These are phyloP conservation scores for Blastobotrys mokoenaii DNA, from an alignment of 805 yeast genomes.

Conservation along the genomic window DNA sequence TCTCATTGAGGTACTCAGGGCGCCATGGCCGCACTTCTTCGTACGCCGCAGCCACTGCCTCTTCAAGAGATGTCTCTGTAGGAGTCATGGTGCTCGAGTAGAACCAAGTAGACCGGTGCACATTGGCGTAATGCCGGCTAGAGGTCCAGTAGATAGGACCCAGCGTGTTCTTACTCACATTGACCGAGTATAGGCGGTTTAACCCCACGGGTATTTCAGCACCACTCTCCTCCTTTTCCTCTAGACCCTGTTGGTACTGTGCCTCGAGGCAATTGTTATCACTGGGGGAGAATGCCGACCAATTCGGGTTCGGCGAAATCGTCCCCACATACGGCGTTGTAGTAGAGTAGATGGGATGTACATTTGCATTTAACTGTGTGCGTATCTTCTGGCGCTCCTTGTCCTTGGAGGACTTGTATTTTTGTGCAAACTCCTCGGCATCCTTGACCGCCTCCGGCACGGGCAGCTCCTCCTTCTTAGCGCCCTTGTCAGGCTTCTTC, in stretches of 20 bases:
- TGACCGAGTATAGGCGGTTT: constrained; percentile 24
- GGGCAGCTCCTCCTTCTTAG: constrained; percentile 1
- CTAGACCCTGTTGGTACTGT: constrained; percentile 5
- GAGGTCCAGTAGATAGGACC: constrained; percentile 34
- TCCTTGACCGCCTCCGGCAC: background rate
- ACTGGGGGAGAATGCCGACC: constrained; percentile 33
- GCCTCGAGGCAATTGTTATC: constrained; percentile 25
- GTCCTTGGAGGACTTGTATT: constrained; percentile 3
- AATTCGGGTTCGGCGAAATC: constrained; percentile 22
- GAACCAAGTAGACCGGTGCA: constrained; percentile 31
- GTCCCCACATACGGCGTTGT: constrained; percentile 19
- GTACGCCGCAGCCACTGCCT: constrained; percentile 16
- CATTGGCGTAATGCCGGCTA: constrained; percentile 24
- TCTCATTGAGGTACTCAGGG: constrained; percentile 19
- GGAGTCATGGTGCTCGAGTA: constrained; percentile 29
- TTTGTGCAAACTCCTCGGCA: background rate
- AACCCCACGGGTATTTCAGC: constrained; percentile 25
- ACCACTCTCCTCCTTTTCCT: background rate
- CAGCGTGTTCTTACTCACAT: constrained; percentile 14
- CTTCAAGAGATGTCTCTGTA: constrained; percentile 26
- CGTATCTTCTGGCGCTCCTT: no score
- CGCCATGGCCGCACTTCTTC: constrained; percentile 22
- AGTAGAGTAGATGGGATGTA: constrained; percentile 16
- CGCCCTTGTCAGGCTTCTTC: constrained; percentile 4
- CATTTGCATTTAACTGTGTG: constrained; percentile 7